phyloP scores from a whole-genome alignment of 345 rosid genomes.

The Clarkia xantiana region DNA sequence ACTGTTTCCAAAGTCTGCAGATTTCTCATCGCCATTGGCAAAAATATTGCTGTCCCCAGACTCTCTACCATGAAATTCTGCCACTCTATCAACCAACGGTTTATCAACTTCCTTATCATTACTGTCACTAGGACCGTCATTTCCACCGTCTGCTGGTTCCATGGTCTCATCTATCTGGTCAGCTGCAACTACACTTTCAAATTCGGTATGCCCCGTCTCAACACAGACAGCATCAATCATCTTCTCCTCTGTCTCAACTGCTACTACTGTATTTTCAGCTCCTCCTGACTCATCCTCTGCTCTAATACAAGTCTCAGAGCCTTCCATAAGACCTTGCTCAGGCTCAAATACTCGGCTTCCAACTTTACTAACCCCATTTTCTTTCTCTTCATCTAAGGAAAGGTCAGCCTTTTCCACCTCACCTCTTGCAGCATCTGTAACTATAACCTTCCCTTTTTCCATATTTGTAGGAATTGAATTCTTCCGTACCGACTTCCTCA shows the following conservation, averaged over 20 bases:
- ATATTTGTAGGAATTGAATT: no score
- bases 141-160: conserved; percentile 7
- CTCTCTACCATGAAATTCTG: conserved; percentile 15
- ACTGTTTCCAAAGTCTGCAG: conserved; percentile 19
- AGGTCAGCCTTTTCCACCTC: conserved; percentile 17
- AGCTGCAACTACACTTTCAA: background rate
- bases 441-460: conserved; percentile 12
- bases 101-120: conserved; percentile 15
- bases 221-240: background rate
- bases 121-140: conserved; percentile 10
- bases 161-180: conserved; percentile 2
- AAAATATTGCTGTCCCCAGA: conserved; percentile 10
- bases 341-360: conserved; percentile 5
- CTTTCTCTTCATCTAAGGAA: conserved; percentile 21
- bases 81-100: conserved; percentile 14
- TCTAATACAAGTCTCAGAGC: conserved; percentile 9
- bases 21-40: conserved; percentile 21
- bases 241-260: conserved; percentile 1
- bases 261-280: conserved; percentile 8
- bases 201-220: background rate
- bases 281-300: conserved; percentile 13
- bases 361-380: conserved; percentile 14
- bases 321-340: conserved; percentile 9
- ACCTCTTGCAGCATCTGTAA: conserved; percentile 14
- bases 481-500: no score